Evolutionary conservation across 2,329 filamentous ascomycete species (phyloP).

Genomic region (Venturia carpophila): DNA sequence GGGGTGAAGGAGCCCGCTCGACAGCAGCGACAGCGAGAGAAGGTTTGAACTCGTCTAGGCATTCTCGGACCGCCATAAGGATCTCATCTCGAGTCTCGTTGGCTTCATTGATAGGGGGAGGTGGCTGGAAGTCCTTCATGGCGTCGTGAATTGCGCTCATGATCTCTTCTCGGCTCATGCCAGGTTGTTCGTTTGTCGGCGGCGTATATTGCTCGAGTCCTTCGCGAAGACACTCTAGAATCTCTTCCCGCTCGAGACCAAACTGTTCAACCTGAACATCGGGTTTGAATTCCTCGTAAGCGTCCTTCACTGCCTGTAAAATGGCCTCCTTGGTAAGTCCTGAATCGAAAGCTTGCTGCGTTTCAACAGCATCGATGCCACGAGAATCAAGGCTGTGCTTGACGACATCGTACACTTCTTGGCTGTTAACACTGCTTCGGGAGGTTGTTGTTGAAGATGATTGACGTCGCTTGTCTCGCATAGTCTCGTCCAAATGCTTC

Average conservation of each 20-base stretch:
- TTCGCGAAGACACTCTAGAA: slow-evolving; percentile 77
- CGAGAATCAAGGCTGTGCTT: slow-evolving; percentile 62
- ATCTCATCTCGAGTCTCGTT: slow-evolving; percentile 74
- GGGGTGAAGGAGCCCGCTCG: background rate
- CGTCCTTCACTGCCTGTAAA: slow-evolving; percentile 76
- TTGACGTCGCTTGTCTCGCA: slow-evolving; percentile 66
- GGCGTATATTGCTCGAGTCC: slow-evolving; percentile 68
- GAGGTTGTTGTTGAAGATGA: slow-evolving; percentile 56
- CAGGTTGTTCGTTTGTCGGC: slow-evolving; percentile 32
- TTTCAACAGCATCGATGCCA: slow-evolving; percentile 36
- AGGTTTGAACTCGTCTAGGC: slow-evolving; percentile 70
- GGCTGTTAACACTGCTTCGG: slow-evolving; percentile 61
- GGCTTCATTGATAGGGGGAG: slow-evolving; percentile 60
- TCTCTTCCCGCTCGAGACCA: slow-evolving; percentile 82
- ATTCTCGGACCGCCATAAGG: slow-evolving; percentile 74
- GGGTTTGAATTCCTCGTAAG: slow-evolving; percentile 90
- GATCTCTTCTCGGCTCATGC: slow-evolving; percentile 72
- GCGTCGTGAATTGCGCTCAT: slow-evolving; percentile 79
- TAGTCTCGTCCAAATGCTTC: slow-evolving; percentile 71
- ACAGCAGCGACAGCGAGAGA: slow-evolving; percentile 30
- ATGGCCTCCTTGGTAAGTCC: slow-evolving; percentile 66
- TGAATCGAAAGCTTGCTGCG: slow-evolving; percentile 29
- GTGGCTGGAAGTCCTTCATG: slow-evolving; percentile 70
- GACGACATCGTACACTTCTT: slow-evolving; percentile 80
- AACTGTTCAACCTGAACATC: slow-evolving; percentile 87